Percentiles rank a stretch among this genome's conserved stretches.
Evolutionary conservation across 2,329 filamentous ascomycete genomes (phyloP).

Genomic region (Alternaria ethzedia): DNA sequence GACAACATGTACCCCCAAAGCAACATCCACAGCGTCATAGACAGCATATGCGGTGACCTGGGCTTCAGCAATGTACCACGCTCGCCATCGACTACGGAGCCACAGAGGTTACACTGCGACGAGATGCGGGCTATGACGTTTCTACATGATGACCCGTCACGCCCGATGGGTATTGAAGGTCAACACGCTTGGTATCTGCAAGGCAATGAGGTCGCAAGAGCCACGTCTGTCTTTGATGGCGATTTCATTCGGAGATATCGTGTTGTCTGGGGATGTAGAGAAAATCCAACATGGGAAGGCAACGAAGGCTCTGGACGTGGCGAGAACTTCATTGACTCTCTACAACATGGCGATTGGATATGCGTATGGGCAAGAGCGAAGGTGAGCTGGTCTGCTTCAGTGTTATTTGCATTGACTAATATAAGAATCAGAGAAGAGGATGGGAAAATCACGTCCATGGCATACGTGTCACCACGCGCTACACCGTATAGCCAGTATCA

Average conservation of each 20-base stretch:
- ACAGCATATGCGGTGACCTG: background rate
- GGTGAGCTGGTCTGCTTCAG: conserved; percentile 12
- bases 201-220: conserved; percentile 24
- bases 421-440: conserved; percentile 12
- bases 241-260: conserved; percentile 19
- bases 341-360: conserved; percentile 23
- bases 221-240: conserved; percentile 14
- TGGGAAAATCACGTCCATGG: conserved; percentile 27
- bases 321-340: conserved; percentile 19
- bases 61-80: conserved; percentile 7
- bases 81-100: conserved; percentile 9
- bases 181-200: conserved; percentile 29
- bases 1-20: background rate
- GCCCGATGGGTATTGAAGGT: conserved; percentile 11
- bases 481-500: conserved; percentile 12
- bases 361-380: conserved; percentile 27
- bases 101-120: conserved; percentile 13
- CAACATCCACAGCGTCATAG: background rate
- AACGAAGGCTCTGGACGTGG: conserved; percentile 21
- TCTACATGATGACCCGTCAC: background rate
- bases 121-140: conserved; percentile 16
- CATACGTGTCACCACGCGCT: conserved; percentile 16
- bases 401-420: background rate
- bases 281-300: conserved; percentile 5
- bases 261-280: conserved; percentile 19